These are phyloP conservation scores for Podaxis sp. DNA, from an alignment of 768 basidiomycete genomes.

Conservation along the genomic window DNA sequence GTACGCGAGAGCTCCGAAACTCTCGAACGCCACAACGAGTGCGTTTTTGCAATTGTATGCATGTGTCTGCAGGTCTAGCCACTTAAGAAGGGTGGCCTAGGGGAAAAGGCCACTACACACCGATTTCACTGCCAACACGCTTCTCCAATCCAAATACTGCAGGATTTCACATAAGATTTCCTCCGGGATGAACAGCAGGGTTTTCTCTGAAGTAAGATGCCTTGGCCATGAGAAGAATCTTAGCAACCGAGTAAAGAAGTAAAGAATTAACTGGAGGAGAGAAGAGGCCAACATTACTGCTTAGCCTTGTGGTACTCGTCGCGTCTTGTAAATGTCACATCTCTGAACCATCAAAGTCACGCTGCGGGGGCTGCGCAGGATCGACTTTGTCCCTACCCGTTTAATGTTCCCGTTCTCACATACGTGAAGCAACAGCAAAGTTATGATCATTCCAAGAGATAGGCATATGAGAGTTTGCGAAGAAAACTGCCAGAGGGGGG, in stretches of 20 bases:
- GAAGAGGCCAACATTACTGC: not conserved
- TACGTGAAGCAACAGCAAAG: too few relatives aligned
- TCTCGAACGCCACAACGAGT: not conserved
- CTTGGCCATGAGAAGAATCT: not conserved
- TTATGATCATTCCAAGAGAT: too few relatives aligned
- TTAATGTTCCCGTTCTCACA: too few relatives aligned
- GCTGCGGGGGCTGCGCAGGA: too few relatives aligned
- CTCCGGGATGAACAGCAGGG: not conserved
- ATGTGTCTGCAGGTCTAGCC: not conserved
- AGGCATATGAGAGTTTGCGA: too few relatives aligned
- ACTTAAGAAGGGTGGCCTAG: not conserved
- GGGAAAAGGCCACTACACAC: not conserved
- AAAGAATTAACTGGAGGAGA: not conserved
- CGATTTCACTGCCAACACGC: not conserved
- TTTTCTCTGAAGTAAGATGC: not conserved
- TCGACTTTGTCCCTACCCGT: too few relatives aligned
- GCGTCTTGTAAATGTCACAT: too few relatives aligned
- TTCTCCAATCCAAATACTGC: not conserved
- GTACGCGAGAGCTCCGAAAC: not conserved
- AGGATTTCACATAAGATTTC: not conserved
- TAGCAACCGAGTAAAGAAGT: not conserved
- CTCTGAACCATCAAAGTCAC: too few relatives aligned
- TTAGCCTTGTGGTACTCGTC: too few relatives aligned
- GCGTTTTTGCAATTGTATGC: not conserved
- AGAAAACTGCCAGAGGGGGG: too few relatives aligned